Conservation (phyloP, 441 rosid species). For the Mallotus japonicus region DNA sequence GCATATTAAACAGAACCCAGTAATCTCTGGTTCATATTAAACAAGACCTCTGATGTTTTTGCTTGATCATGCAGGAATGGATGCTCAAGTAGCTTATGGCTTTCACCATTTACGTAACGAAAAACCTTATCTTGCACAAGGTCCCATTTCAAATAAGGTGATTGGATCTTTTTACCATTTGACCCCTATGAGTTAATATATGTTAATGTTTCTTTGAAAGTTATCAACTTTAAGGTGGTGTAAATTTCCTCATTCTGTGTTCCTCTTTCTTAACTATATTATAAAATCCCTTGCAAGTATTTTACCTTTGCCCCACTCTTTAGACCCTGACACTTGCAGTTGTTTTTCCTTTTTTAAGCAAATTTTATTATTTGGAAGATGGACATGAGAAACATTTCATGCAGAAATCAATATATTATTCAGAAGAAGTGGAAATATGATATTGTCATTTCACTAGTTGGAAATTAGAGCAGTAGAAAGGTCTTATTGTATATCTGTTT, state of each 20-base stretch:
- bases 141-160: slow-evolving; percentile 94
- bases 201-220: neutral
- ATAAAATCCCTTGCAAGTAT: neutral
- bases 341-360: too few relatives aligned
- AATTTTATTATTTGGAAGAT: neutral
- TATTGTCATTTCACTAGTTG: neutral
- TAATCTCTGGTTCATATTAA: slow-evolving; percentile 4
- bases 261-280: neutral
- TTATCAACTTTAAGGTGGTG: neutral
- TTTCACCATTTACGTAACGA: slow-evolving; percentile 91
- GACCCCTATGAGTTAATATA: neutral
- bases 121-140: slow-evolving; percentile 90
- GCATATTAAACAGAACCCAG: neutral
- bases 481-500: neutral
- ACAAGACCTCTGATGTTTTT: slow-evolving; percentile 12
- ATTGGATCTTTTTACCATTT: slow-evolving; percentile 2
- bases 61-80: slow-evolving; percentile 66
- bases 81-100: slow-evolving; percentile 96
- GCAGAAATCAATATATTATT: neutral
- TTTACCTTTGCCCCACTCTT: neutral
- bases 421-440: neutral
- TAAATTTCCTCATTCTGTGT: neutral
- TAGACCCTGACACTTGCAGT: neutral
- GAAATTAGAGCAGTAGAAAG: neutral
- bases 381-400: neutral